phyloP scores from a whole-genome alignment of 306 rosid species.

The Begonia masoniana region DNA sequence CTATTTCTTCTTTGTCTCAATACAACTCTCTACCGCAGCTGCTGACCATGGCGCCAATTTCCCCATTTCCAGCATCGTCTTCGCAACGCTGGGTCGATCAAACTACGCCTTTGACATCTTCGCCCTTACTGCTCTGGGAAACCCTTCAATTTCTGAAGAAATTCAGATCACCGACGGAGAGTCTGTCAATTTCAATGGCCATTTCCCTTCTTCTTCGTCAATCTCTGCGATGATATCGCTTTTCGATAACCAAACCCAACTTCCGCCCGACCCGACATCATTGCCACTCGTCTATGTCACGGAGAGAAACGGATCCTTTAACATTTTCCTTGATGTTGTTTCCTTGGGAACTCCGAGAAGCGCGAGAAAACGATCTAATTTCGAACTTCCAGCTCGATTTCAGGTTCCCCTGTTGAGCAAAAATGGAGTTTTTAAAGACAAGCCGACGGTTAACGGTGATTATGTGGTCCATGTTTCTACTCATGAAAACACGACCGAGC shows the following conservation, averaged over 20 bases:
- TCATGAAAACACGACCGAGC: slow-evolving; percentile 41
- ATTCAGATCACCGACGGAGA: slow-evolving; percentile 55
- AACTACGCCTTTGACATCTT: slow-evolving; percentile 53
- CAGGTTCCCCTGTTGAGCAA: slow-evolving; percentile 45
- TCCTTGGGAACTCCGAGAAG: not conserved
- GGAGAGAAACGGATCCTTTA: slow-evolving; percentile 44
- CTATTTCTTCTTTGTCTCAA: not conserved
- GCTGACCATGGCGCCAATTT: slow-evolving; percentile 8
- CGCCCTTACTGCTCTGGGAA: slow-evolving; percentile 22
- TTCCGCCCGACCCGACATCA: slow-evolving; percentile 12
- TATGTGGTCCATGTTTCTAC: slow-evolving; percentile 58
- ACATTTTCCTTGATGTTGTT: slow-evolving; percentile 51
- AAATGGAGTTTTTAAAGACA: slow-evolving; percentile 44
- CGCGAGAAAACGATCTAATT: slow-evolving; percentile 21
- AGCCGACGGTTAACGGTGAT: slow-evolving; percentile 42
- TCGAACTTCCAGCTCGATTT: slow-evolving; percentile 28
- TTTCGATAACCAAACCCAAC: slow-evolving; percentile 15
- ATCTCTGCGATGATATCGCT: slow-evolving; percentile 13
- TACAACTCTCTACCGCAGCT: not conserved
- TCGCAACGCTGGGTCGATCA: slow-evolving; percentile 58
- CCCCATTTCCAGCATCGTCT: slow-evolving; percentile 32
- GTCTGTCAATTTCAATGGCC: slow-evolving; percentile 76
- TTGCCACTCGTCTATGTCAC: slow-evolving; percentile 56
- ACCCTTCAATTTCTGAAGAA: slow-evolving; percentile 20
- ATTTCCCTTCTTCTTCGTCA: slow-evolving; percentile 36